Percentiles rank a stretch among this genome's conserved stretches.
Evolutionary conservation across 306 rosid genomes (phyloP).

Genomic region (Lathyrus aphaca): DNA sequence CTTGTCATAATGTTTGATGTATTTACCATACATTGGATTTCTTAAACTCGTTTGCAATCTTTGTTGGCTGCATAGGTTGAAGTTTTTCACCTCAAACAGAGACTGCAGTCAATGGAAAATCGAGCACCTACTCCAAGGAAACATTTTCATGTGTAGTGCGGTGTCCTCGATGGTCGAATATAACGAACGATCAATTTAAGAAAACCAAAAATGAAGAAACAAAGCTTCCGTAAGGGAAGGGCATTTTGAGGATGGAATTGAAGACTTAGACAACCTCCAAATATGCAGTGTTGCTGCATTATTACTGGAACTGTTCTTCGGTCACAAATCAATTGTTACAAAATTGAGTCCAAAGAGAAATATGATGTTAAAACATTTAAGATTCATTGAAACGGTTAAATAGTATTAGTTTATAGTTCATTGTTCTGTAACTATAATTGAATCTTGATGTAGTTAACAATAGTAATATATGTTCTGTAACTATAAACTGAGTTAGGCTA

Average conservation of each 20-base stretch:
- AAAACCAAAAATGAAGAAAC: constrained; percentile 15
- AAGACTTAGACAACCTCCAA: constrained; percentile 3
- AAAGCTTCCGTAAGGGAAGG: not conserved
- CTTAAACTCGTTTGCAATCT: not conserved
- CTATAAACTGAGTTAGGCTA: too few species aligned
- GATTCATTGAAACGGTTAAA: not conserved
- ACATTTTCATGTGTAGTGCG: constrained; percentile 57
- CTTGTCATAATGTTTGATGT: not conserved
- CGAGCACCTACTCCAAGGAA: constrained; percentile 88
- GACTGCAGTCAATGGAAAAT: constrained; percentile 90
- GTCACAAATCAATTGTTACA: constrained; percentile 13
- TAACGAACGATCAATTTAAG: constrained; percentile 8
- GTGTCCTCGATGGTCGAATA: constrained; percentile 14
- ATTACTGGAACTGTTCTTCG: not conserved
- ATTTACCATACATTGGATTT: not conserved
- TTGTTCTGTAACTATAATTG: not conserved
- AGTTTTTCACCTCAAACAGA: constrained; percentile 92
- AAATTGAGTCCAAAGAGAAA: constrained; percentile 6
- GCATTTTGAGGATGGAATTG: constrained; percentile 15
- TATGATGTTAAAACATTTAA: too few species aligned
- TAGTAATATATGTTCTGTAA: not conserved
- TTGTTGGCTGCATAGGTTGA: constrained; percentile 65
- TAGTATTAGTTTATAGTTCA: constrained; percentile 7
- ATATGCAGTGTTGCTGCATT: constrained; percentile 1
- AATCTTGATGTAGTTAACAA: not conserved